A percentile compares a stretch with the other conserved stretches of the same genome.
These are phyloP conservation scores for Penicillium coprophilum DNA, from an alignment of 495 filamentous ascomycete genomes.

Conservation along the genomic window DNA sequence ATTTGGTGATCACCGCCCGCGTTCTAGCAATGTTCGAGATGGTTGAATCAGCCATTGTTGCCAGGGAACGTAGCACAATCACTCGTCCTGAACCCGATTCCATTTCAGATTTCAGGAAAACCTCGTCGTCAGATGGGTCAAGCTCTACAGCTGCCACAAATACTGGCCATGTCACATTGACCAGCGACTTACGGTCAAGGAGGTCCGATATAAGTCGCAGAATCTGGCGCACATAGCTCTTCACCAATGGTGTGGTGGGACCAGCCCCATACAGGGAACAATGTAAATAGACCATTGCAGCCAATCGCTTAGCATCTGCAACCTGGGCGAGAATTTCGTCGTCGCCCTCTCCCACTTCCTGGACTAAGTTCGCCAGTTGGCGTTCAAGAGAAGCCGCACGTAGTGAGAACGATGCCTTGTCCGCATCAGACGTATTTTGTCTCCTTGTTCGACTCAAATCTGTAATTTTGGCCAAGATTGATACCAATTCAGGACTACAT, in stretches of 20 bases:
- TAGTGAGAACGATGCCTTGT: constrained; percentile 24
- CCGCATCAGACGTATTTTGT: constrained; percentile 26
- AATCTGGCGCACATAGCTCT: constrained; percentile 37
- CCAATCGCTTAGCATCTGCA: constrained; percentile 45
- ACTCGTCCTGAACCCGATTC: constrained; percentile 33
- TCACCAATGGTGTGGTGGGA: constrained; percentile 38
- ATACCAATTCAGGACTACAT: constrained; percentile 45
- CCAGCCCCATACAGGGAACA: constrained; percentile 42
- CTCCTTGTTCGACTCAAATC: constrained; percentile 42
- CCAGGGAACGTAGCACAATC: constrained; percentile 41
- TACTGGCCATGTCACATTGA: constrained; percentile 45
- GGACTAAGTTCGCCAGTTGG: constrained; percentile 36
- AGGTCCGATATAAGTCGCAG: constrained; percentile 35
- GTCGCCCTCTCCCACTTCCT: constrained; percentile 34
- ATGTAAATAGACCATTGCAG: constrained; percentile 43
- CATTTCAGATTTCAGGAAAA: constrained; percentile 28
- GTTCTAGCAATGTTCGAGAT: constrained; percentile 45
- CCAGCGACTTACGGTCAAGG: constrained; percentile 31
- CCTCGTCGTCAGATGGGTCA: constrained; percentile 40
- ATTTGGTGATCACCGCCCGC: constrained; percentile 41
- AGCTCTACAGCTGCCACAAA: constrained; percentile 49
- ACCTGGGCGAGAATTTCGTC: constrained; percentile 33
- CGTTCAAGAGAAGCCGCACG: constrained; percentile 33
- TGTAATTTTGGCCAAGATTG: constrained; percentile 42
- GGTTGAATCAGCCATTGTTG: constrained; percentile 41